These are phyloP conservation scores for Heliosperma pusillum DNA, from an alignment of 148 eudicot genomes.

Conservation along the genomic window DNA sequence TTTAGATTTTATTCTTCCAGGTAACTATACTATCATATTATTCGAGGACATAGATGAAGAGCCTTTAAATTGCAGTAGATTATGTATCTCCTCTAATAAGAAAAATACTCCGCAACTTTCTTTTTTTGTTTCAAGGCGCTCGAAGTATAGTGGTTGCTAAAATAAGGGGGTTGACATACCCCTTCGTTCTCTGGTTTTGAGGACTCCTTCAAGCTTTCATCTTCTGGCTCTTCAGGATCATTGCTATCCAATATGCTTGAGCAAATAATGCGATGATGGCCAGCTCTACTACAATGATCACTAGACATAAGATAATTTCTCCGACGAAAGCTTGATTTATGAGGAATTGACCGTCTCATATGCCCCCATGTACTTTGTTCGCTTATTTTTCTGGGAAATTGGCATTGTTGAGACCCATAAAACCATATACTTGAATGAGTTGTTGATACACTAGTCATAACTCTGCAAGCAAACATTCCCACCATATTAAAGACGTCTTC, in stretches of 20 bases:
- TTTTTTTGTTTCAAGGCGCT: background rate
- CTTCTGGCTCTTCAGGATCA: constrained; percentile 35
- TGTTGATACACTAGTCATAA: constrained; percentile 32
- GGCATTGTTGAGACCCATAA: constrained; percentile 22
- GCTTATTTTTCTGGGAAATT: constrained; percentile 20
- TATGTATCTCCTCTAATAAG: background rate
- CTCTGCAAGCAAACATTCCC: constrained; percentile 21
- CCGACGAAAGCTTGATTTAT: constrained; percentile 19
- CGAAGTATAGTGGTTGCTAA: background rate
- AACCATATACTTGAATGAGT: constrained; percentile 30
- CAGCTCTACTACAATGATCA: constrained; percentile 13
- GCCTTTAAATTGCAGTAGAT: background rate
- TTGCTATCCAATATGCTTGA: constrained; percentile 22
- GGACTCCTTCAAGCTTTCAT: constrained; percentile 24
- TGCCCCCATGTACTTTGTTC: constrained; percentile 20
- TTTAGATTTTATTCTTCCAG: background rate
- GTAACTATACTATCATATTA: background rate
- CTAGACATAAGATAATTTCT: constrained; percentile 16
- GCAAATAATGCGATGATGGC: constrained; percentile 13
- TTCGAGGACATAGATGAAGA: background rate
- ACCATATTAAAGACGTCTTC: constrained; percentile 3
- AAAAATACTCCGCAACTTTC: background rate
- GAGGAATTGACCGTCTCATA: constrained; percentile 13
- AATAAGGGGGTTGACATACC: constrained; percentile 17
- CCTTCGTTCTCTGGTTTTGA: constrained; percentile 22